Evolutionary conservation across 306 rosid species (phyloP), one percentile per base, ranked within the genome.

Genomic region (Rubus parviflorus): DNA sequence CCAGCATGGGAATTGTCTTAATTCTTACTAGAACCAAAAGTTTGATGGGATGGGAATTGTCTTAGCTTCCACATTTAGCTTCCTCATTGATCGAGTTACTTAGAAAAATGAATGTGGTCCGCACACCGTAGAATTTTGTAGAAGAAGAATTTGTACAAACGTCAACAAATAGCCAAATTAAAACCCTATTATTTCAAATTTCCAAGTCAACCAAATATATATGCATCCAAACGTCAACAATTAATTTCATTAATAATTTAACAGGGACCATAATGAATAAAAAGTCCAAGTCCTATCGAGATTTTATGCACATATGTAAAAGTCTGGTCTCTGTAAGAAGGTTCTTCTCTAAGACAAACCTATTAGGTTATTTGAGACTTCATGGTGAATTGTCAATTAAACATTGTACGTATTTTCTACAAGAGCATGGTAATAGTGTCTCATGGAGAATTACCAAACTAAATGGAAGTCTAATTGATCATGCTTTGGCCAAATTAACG

Each of bases 321-420:
- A 17, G 67, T 45, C 67, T 42, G 56, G 77, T 58, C 69, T 43
- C 3, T 3, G 2, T 30, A 12, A 75, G 79, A 75, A 62, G 79
- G 60, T 61, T 75, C 72, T 62, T 47, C 30, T 75, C 23, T 15
- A 2, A 23, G 73, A 45, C 73, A 68, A 68, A 68, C 51, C 54
- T 20, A 68, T 43, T 43, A 68, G 40, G 53, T 64, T 0, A 64
- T 64, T 38, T 7, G 69, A 12, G 10, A 48, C 53, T 48, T 48
- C 6, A 42, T 3, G 35, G 35, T 8, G 8, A 42, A 3, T 42
- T 42, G 8, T 42, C 8, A 42, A 42, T 42, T 42, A 42, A 42
- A 42, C 2, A 42, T 42, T 3, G 46, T 42, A 8, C n/a, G n/a
- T n/a, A n/a, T n/a, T 47, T 47, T 11, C 12, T 47, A 11, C 3